Percentiles rank a stretch among this genome's conserved stretches.
Evolutionary conservation across 1,284 basidiomycete species (phyloP).

Genomic region (Kalmanozyma brasiliensis): DNA sequence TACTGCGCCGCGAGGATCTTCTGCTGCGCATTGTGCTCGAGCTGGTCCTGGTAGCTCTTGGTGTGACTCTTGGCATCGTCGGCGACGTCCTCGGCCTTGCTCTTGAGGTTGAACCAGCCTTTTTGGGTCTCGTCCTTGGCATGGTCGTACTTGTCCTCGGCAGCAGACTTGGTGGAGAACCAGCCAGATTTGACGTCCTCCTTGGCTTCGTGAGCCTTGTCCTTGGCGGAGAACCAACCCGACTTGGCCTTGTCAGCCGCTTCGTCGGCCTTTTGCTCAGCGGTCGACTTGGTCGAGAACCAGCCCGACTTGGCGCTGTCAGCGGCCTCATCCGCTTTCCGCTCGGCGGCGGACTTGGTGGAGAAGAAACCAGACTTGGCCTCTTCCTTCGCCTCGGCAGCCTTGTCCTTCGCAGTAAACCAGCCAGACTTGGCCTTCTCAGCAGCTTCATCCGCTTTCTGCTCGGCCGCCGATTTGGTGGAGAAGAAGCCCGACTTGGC

Average conservation of each 20-base stretch:
- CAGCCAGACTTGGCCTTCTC: constrained; percentile 4
- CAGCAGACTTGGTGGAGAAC: constrained; percentile 31
- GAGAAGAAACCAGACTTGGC: constrained; percentile 18
- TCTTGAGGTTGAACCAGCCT: constrained; percentile 45
- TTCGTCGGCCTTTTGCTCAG: constrained; percentile 30
- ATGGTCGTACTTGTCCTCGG: constrained; percentile 30
- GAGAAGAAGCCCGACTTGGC: constrained; percentile 15
- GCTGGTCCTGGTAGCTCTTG: constrained; percentile 22
- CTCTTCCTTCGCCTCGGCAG: constrained; percentile 16
- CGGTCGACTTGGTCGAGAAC: constrained; percentile 28
- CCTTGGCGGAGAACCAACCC: constrained; percentile 38
- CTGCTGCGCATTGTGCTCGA: constrained; percentile 47
- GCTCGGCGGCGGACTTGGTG: constrained; percentile 19
- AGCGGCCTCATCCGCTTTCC: constrained; percentile 24
- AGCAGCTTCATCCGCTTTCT: constrained; percentile 15
- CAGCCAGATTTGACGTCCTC: constrained; percentile 29
- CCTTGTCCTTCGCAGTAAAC: constrained; percentile 25
- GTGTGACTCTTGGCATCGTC: constrained; percentile 19
- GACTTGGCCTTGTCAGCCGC: constrained; percentile 20
- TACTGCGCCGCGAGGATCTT: constrained; percentile 51
- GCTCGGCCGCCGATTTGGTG: constrained; percentile 8
- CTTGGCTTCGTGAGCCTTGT: constrained; percentile 29
- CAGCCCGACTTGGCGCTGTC: constrained; percentile 26
- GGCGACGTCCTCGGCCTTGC: constrained; percentile 34
- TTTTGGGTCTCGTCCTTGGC: constrained; percentile 38